Conservation (phyloP, 768 basidiomycete genomes). For the Fomitopsis pulvina region DNA sequence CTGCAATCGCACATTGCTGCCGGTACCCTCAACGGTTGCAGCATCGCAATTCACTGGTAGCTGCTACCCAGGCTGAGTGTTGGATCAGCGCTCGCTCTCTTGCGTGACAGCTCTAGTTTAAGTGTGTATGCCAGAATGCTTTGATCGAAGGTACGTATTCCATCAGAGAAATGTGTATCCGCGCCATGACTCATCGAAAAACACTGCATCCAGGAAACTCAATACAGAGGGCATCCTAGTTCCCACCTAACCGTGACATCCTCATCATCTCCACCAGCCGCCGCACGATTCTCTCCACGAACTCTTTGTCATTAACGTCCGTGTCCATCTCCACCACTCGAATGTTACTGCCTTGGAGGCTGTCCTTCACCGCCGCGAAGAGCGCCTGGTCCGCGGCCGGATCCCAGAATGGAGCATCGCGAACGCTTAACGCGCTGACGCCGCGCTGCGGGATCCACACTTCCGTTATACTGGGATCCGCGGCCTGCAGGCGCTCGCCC, state of each 20-base stretch:
- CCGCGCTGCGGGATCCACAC: slow-evolving; percentile 13
- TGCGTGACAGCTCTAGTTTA: too few species aligned
- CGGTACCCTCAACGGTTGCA: too few species aligned
- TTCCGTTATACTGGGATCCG: slow-evolving; percentile 6
- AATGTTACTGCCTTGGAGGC: neutral
- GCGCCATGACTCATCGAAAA: too few species aligned
- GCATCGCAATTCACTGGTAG: too few species aligned
- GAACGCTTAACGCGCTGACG: slow-evolving; percentile 8
- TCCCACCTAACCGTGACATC: neutral
- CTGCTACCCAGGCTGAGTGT: too few species aligned
- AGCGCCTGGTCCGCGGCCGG: slow-evolving; percentile 11
- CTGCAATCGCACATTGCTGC: too few species aligned
- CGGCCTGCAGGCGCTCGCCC: slow-evolving; percentile 7
- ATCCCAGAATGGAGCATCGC: slow-evolving; percentile 8
- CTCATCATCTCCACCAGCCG: slow-evolving; percentile 10
- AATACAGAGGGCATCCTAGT: too few species aligned
- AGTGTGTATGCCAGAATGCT: too few species aligned
- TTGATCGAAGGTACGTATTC: too few species aligned
- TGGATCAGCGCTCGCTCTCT: too few species aligned
- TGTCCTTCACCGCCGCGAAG: slow-evolving; percentile 3
- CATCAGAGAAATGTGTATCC: too few species aligned
- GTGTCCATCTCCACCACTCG: slow-evolving; percentile 7
- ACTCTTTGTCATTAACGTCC: slow-evolving; percentile 11
- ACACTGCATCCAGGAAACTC: too few species aligned
- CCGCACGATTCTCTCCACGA: slow-evolving; percentile 9